Evolutionary conservation across 1,284 basidiomycete species (phyloP).

Genomic region (Ganoderma resinaceum): DNA sequence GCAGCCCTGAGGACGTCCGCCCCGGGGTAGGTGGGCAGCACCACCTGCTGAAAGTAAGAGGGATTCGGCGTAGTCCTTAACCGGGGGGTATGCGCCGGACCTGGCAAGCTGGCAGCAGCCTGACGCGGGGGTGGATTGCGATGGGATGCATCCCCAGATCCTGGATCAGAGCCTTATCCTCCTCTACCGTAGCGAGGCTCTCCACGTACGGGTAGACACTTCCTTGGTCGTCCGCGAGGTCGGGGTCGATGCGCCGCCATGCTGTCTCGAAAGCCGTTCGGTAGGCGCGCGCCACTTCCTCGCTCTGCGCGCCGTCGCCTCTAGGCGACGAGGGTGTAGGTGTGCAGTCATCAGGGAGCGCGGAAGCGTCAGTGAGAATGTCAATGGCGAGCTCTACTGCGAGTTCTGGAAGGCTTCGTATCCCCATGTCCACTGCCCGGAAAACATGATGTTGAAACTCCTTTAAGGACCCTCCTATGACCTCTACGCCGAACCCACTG

Average conservation of each 20-base stretch:
- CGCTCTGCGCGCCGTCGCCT: not conserved
- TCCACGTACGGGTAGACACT: constrained; percentile 16
- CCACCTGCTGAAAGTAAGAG: constrained; percentile 18
- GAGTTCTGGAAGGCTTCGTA: constrained; percentile 23
- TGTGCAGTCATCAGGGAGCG: constrained; percentile 14
- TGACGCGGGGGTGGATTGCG: constrained; percentile 13
- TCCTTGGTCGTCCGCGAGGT: not conserved
- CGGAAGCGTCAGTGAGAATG: constrained; percentile 17
- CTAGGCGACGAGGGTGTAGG: not conserved
- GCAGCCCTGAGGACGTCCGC: constrained; percentile 14
- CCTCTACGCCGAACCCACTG: constrained; percentile 1
- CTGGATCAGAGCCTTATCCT: constrained; percentile 15
- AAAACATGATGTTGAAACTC: constrained; percentile 9
- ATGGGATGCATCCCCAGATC: constrained; percentile 15
- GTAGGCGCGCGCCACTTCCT: constrained; percentile 15
- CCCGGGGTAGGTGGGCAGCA: constrained; percentile 4
- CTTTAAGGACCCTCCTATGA: not conserved
- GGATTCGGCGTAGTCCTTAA: constrained; percentile 15
- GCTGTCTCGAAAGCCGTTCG: constrained; percentile 21
- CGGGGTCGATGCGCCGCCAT: constrained; percentile 13
- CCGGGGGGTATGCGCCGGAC: constrained; percentile 19
- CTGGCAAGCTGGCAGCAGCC: constrained; percentile 15
- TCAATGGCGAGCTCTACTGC: constrained; percentile 24
- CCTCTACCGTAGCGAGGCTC: not conserved
- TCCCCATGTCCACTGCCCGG: constrained; percentile 14